phyloP scores from a whole-genome alignment of 441 rosid genomes.

The Eruca vesicaria region DNA sequence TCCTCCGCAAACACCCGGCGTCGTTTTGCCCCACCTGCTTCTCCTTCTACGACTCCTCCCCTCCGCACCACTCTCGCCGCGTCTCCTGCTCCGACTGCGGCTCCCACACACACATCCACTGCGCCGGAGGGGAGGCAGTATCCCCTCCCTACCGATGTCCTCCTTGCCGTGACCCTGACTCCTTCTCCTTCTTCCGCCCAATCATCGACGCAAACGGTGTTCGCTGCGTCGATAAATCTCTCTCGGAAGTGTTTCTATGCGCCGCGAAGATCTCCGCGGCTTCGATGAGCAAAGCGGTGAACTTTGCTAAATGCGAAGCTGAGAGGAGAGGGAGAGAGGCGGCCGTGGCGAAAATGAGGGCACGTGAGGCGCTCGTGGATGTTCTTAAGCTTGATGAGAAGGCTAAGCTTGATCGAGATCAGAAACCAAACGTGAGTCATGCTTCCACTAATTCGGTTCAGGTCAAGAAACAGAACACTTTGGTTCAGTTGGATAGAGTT shows the following conservation, averaged over 20 bases:
- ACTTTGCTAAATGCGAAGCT: constrained; percentile 45
- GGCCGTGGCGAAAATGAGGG: constrained; percentile 61
- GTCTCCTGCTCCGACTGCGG: no score
- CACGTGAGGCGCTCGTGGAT: constrained; percentile 70
- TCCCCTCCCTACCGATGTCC: constrained; percentile 55
- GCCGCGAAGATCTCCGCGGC: constrained; percentile 56
- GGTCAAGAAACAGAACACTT: background rate
- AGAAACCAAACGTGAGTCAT: constrained; percentile 20
- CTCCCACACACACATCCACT: no score
- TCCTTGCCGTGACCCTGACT: constrained; percentile 49
- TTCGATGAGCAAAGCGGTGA: constrained; percentile 62
- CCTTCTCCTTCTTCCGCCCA: constrained; percentile 50
- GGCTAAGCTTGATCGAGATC: constrained; percentile 11
- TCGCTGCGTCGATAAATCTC: constrained; percentile 41
- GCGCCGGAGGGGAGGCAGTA: no score
- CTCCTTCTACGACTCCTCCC: no score
- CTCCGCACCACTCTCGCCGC: no score
- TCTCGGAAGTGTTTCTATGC: constrained; percentile 56
- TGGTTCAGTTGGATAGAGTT: background rate
- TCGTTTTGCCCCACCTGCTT: no score
- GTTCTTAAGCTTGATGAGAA: constrained; percentile 32
- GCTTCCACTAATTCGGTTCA: background rate
- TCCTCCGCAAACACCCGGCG: no score
- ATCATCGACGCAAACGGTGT: background rate
- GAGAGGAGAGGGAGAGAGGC: constrained; percentile 70